Evolutionary conservation across 106 monocot genomes (phyloP).

Genomic region (Platanthera zijinensis): DNA sequence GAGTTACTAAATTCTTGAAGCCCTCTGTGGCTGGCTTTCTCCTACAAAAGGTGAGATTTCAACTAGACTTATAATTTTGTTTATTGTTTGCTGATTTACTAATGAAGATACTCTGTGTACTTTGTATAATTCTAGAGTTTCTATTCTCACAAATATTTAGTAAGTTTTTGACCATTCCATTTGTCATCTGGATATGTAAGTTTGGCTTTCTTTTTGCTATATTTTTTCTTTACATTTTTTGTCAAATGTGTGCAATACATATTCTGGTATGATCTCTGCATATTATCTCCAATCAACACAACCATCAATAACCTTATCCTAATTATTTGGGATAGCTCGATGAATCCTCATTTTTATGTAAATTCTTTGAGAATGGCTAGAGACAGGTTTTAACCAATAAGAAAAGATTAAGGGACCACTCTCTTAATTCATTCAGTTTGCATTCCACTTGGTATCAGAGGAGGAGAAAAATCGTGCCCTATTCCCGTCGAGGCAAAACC

Average conservation of each 20-base stretch:
- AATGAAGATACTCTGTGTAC: neutral
- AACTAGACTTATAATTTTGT: slow-evolving; percentile 7
- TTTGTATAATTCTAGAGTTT: neutral
- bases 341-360: too few species aligned
- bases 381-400: too few species aligned
- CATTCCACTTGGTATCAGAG: too few species aligned
- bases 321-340: too few species aligned
- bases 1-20: slow-evolving; percentile 60
- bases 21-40: slow-evolving; percentile 66
- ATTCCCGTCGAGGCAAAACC: too few species aligned
- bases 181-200: neutral
- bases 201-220: neutral
- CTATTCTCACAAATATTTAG: neutral
- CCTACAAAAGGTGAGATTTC: slow-evolving; percentile 40
- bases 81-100: neutral
- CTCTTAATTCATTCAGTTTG: too few species aligned
- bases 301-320: too few species aligned
- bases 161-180: neutral
- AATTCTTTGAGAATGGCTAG: too few species aligned
- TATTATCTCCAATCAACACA: neutral
- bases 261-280: neutral
- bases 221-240: neutral
- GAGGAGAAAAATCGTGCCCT: too few species aligned
- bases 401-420: too few species aligned
- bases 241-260: neutral